Percentiles rank a stretch among this genome's conserved stretches.
Evolutionary conservation across 108 stramenopile species (phyloP).

Genomic region (Cylindrotheca closterium): DNA sequence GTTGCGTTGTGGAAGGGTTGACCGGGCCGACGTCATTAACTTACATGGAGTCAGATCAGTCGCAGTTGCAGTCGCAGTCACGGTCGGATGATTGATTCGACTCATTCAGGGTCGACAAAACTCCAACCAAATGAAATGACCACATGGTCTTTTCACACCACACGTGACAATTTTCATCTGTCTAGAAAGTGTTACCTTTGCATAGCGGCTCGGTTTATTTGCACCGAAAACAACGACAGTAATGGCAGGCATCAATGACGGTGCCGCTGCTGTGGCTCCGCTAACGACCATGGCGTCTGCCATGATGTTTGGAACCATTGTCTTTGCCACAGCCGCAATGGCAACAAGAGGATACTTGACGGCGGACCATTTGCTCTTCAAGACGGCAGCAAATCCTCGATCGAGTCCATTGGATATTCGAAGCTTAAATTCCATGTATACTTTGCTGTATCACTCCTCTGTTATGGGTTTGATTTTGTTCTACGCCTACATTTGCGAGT

Average conservation of each 20-base stretch:
- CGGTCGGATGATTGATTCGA: too few species aligned
- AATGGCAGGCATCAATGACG: neutral
- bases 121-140: too few species aligned
- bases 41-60: too few species aligned
- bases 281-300: constrained; percentile 66
- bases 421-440: constrained; percentile 68
- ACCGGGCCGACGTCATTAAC: too few species aligned
- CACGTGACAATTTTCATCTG: too few species aligned
- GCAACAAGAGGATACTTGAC: constrained; percentile 48
- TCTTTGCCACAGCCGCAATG: constrained; percentile 65
- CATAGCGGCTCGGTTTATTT: too few species aligned
- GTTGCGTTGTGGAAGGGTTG: too few species aligned
- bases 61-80: too few species aligned
- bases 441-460: constrained; percentile 63
- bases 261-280: constrained; percentile 37
- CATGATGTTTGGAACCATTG: constrained; percentile 75
- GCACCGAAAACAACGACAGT: too few species aligned
- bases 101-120: too few species aligned
- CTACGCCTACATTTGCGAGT: constrained; percentile 82
- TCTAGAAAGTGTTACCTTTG: too few species aligned
- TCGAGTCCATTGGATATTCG: constrained; percentile 53
- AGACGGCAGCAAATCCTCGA: constrained; percentile 43
- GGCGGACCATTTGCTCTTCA: constrained; percentile 42
- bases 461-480: constrained; percentile 76
- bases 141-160: too few species aligned